Evolutionary conservation across 2,329 filamentous ascomycete species (phyloP).

Genomic region (Sporothrix euskadiensis): DNA sequence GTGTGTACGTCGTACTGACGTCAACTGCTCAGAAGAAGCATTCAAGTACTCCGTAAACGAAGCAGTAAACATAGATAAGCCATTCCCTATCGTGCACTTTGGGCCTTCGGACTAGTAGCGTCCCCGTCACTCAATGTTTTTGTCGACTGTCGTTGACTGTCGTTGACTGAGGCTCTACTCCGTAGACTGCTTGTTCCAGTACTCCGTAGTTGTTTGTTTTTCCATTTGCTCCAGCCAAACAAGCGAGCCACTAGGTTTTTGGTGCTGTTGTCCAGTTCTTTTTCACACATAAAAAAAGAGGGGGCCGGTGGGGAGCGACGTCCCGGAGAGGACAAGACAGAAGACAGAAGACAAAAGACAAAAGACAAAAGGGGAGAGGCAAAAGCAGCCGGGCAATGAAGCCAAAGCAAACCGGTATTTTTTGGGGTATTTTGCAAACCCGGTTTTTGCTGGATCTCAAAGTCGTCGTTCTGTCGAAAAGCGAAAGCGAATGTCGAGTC

Average conservation of each 20-base stretch:
- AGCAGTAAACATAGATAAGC: neutral
- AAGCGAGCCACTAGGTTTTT: neutral
- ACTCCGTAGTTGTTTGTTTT: neutral
- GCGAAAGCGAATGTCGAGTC: neutral
- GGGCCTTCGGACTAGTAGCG: neutral
- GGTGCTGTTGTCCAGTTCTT: neutral
- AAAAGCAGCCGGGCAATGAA: neutral
- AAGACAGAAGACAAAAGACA: neutral
- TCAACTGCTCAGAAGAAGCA: neutral
- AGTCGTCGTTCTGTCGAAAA: no score
- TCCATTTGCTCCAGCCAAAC: neutral
- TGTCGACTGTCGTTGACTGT: neutral
- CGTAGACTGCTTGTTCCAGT: neutral
- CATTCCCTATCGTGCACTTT: neutral
- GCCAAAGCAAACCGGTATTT: neutral
- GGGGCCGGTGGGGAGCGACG: neutral
- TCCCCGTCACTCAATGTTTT: neutral
- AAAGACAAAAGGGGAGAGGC: neutral
- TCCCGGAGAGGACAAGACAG: no score
- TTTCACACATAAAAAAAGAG: neutral
- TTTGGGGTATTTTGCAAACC: neutral
- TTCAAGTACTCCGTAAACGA: neutral
- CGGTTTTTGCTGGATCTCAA: neutral
- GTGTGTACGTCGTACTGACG: neutral
- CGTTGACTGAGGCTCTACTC: constrained; percentile 2